phyloP scores from a whole-genome alignment of 2,329 filamentous ascomycete species.

The Neocucurbitaria cava region DNA sequence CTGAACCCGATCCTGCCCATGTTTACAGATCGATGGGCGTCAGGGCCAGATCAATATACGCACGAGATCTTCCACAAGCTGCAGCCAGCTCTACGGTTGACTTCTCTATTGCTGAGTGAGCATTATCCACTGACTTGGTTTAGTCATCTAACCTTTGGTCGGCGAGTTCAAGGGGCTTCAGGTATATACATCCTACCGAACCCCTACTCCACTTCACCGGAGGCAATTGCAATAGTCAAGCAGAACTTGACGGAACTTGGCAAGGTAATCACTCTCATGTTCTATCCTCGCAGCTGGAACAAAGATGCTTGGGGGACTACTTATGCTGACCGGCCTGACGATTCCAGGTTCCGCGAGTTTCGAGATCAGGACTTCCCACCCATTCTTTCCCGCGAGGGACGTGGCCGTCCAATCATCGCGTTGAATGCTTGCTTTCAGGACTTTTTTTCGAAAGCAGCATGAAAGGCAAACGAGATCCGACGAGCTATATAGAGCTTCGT shows the following conservation, averaged over 20 bases:
- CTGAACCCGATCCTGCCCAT: constrained; percentile 22
- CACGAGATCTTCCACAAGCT: constrained; percentile 4
- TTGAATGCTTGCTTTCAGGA: constrained; percentile 15
- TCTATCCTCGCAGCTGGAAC: constrained; percentile 8
- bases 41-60: constrained; percentile 18
- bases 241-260: constrained; percentile 12
- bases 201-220: neutral
- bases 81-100: constrained; percentile 18
- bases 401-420: constrained; percentile 10
- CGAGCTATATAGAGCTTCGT: constrained; percentile 11
- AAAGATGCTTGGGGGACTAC: constrained; percentile 9
- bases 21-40: constrained; percentile 26
- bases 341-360: constrained; percentile 12
- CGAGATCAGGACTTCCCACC: constrained; percentile 6
- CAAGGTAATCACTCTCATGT: constrained; percentile 18
- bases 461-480: neutral
- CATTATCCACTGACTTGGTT: constrained; percentile 25
- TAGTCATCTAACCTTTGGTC: constrained; percentile 21
- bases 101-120: constrained; percentile 21
- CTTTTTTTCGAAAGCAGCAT: constrained; percentile 8
- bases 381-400: neutral
- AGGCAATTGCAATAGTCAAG: constrained; percentile 9
- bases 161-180: neutral
- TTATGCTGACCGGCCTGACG: neutral
- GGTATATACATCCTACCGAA: constrained; percentile 11